Evolutionary conservation across 2,329 filamentous ascomycete species (phyloP).

Genomic region (Trichothecium roseum): DNA sequence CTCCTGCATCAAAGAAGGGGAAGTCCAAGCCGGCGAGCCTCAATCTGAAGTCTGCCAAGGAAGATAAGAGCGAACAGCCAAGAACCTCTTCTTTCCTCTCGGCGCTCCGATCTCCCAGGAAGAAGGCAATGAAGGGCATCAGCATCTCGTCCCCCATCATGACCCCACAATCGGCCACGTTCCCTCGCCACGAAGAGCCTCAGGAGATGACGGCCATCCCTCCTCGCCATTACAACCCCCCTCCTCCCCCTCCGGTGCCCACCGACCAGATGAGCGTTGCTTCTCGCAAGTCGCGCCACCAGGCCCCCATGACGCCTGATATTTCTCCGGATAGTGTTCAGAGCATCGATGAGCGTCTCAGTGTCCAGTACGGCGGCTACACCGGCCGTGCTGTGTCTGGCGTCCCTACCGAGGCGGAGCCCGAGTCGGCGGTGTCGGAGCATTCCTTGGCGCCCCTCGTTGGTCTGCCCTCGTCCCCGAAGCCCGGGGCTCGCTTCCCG

Average conservation of each 20-base stretch:
- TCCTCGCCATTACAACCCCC: slow-evolving; percentile 48
- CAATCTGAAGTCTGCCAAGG: slow-evolving; percentile 31
- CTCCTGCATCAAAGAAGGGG: slow-evolving; percentile 30
- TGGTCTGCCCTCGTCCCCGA: slow-evolving; percentile 37
- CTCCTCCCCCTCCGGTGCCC: slow-evolving; percentile 48
- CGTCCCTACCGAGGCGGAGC: slow-evolving; percentile 32
- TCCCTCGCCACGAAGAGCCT: slow-evolving; percentile 40
- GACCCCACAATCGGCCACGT: slow-evolving; percentile 51
- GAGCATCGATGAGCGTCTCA: slow-evolving; percentile 48
- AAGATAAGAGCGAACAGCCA: slow-evolving; percentile 41
- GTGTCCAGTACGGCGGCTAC: slow-evolving; percentile 20
- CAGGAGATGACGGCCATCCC: slow-evolving; percentile 49
- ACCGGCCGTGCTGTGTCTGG: slow-evolving; percentile 23
- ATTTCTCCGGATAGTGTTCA: slow-evolving; percentile 28
- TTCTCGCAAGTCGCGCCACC: slow-evolving; percentile 4
- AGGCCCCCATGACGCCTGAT: slow-evolving; percentile 17
- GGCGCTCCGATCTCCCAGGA: slow-evolving; percentile 49
- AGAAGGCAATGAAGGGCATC: slow-evolving; percentile 40
- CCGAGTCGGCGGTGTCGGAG: slow-evolving; percentile 41
- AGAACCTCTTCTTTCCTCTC: slow-evolving; percentile 49
- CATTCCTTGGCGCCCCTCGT: slow-evolving; percentile 39
- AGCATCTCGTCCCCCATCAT: slow-evolving; percentile 56
- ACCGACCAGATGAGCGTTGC: slow-evolving; percentile 26
- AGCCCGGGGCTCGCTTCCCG: slow-evolving; percentile 19
- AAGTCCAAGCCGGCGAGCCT: slow-evolving; percentile 39